Percentiles rank a stretch among this genome's conserved stretches.
phyloP scores from a whole-genome alignment of 2,329 filamentous ascomycete genomes.

The Phyllachora maydis region DNA sequence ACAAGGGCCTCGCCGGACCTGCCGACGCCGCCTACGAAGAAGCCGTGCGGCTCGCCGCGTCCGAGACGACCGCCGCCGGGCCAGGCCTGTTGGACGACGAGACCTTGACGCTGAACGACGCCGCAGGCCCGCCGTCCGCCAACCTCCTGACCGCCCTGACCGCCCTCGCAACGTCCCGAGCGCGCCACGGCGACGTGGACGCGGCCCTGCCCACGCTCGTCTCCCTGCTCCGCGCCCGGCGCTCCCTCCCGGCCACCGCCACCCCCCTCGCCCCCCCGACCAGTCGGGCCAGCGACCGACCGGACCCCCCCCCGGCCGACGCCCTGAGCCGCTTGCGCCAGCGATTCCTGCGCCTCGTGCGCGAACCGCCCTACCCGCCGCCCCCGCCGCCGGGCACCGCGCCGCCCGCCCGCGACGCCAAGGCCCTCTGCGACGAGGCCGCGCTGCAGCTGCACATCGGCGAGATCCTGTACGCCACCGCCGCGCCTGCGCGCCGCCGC shows the following conservation, averaged over 20 bases:
- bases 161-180: constrained; percentile 58
- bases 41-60: constrained; percentile 55
- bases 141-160: constrained; percentile 64
- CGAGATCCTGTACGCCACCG: constrained; percentile 67
- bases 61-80: constrained; percentile 25
- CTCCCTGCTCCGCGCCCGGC: constrained; percentile 62
- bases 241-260: constrained; percentile 23
- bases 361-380: constrained; percentile 44
- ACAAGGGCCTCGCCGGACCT: constrained; percentile 42
- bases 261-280: constrained; percentile 3
- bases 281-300: constrained; percentile 3
- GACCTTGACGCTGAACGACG: constrained; percentile 43
- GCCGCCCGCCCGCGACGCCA: constrained; percentile 40
- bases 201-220: constrained; percentile 67
- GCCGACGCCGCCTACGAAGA: constrained; percentile 55
- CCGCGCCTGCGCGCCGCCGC: too few relatives aligned
- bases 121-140: constrained; percentile 32
- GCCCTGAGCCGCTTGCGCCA: constrained; percentile 9
- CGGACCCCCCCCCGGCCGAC: constrained; percentile 5
- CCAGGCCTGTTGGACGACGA: constrained; percentile 27
- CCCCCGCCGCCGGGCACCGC: constrained; percentile 50
- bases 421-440: constrained; percentile 64
- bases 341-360: constrained; percentile 11
- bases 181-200: constrained; percentile 42
- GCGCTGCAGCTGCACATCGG: constrained; percentile 78